Evolutionary conservation across 306 rosid genomes (phyloP), one percentile per base, ranked within the genome.

Genomic region (Corylus avellana): DNA sequence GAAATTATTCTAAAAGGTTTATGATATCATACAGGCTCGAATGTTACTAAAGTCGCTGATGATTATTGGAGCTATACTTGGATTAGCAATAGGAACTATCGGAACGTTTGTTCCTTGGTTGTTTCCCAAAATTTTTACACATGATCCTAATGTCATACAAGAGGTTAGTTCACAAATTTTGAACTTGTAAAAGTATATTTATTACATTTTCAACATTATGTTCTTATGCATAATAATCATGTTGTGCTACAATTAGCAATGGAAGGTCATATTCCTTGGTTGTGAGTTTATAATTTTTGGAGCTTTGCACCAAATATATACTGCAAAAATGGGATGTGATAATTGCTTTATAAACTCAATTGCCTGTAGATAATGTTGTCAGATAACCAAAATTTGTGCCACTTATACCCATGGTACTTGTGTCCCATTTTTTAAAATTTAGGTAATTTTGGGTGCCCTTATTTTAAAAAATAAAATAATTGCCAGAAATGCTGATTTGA

Each of bases 71-170:
- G 78, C 78, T 42, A 42, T 75, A 75, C 49, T 47, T 75, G 78
- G 78, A 61, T 22, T 62, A 32, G 32, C 68, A n/a, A 32, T 75
- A 46, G 78, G 46, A 8, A 61, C 49, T 8, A 35, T 61, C 8
- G 78, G 78, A 59, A 61, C 37, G 48, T 75, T 57, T 27, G 47
- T 75, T 62, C 78, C 78, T 13, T 75, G 71, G 78, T 75, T 75
- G 25, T 50, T 75, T 11, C 78, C 78, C 39, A 25, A 75, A n/a
- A 27, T 75, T 13, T 75, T 75, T 59, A 75, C 78, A 58, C 56
- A 57, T 12, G 78, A 75, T 59, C 57, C 14, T 1, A 47, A 61
- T 17, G 71, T 75, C 78, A 47, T 75, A 37, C 78, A 75, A 59
- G 48, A 58, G 78, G 78, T 75, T 27, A 75, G 78, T 59, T 64